These are phyloP conservation scores for Simplicillium sp. DNA, from an alignment of 2,329 filamentous ascomycete genomes.

Conservation along the genomic window DNA sequence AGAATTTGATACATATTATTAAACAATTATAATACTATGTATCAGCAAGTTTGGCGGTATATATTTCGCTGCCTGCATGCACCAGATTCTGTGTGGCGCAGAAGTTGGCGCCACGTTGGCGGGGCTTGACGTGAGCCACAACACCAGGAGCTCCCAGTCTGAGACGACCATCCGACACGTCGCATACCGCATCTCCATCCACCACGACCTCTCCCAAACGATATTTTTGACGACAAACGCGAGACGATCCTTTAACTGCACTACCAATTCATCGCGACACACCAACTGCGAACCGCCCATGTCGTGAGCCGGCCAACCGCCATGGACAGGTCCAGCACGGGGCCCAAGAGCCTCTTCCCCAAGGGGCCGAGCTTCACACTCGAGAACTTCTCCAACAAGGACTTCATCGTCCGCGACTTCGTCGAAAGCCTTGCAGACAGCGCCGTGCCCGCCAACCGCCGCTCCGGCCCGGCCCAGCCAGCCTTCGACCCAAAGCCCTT, in stretches of 20 bases:
- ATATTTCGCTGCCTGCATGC: no score
- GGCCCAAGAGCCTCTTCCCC: constrained; percentile 61
- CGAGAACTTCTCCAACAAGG: constrained; percentile 78
- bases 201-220: constrained; percentile 1
- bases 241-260: no score
- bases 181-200: neutral
- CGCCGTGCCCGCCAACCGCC: constrained; percentile 68
- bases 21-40: no score
- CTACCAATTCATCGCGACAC: no score
- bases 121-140: neutral
- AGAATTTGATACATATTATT: no score
- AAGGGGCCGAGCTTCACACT: constrained; percentile 76
- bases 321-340: constrained; percentile 34
- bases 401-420: constrained; percentile 98
- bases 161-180: neutral
- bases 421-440: constrained; percentile 85
- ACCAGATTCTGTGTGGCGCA: no score
- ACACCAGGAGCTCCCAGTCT: neutral
- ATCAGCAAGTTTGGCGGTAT: no score
- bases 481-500: constrained; percentile 92
- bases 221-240: neutral
- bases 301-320: constrained; percentile 14
- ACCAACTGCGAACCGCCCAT: constrained; percentile 9
- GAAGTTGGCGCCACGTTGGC: neutral
- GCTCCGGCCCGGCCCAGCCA: constrained; percentile 56